Percentiles rank a stretch among this genome's conserved stretches.
These are phyloP conservation scores for Aphanocladium album DNA, from an alignment of 2,329 filamentous ascomycete genomes.

Conservation along the genomic window DNA sequence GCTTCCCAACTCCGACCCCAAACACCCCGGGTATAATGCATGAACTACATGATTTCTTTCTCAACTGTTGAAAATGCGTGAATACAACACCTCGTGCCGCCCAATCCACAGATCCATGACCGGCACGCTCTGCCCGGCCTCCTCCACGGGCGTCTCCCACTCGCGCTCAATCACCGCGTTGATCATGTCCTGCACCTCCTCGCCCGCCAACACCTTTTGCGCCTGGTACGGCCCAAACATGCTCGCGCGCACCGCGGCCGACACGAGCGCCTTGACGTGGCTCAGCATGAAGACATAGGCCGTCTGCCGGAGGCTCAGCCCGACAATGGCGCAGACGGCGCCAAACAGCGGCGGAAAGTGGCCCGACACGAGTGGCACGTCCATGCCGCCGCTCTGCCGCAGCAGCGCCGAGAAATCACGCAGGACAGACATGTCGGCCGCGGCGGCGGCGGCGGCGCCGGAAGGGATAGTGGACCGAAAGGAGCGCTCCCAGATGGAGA, in stretches of 20 bases:
- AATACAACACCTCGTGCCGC: constrained; percentile 77
- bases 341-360: constrained; percentile 71
- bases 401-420: constrained; percentile 34
- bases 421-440: constrained; percentile 27
- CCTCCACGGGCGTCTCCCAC: constrained; percentile 54
- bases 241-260: constrained; percentile 70
- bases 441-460: constrained; percentile 13
- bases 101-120: constrained; percentile 80
- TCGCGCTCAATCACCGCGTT: constrained; percentile 53
- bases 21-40: background rate
- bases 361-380: constrained; percentile 45
- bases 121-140: constrained; percentile 70
- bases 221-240: constrained; percentile 78
- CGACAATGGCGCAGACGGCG: constrained; percentile 56
- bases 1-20: background rate
- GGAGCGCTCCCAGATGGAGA: constrained; percentile 71
- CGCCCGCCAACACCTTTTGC: constrained; percentile 64
- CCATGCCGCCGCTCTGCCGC: constrained; percentile 21
- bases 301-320: constrained; percentile 55
- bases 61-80: constrained; percentile 80
- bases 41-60: background rate
- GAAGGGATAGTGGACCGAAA: constrained; percentile 41
- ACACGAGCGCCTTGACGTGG: constrained; percentile 71
- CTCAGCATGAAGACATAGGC: constrained; percentile 72
- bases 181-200: constrained; percentile 53